Evolutionary conservation across 257 asterid species (phyloP).

Genomic region (Scutellaria baicalensis): DNA sequence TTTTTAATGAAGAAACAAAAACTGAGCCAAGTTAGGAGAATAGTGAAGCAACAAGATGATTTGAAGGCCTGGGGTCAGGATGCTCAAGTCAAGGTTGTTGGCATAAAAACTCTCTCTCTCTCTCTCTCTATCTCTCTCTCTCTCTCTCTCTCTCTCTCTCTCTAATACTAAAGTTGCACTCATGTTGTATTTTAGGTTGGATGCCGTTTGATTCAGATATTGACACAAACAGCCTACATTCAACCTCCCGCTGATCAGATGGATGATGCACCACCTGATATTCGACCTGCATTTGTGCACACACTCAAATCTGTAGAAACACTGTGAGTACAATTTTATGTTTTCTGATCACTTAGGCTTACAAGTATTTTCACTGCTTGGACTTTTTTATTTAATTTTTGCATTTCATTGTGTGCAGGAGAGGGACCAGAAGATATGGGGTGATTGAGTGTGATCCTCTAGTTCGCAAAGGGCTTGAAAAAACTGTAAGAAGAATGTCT

Average conservation of each 20-base stretch:
- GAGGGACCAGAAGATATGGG: conserved; percentile 77
- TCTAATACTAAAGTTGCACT: not conserved
- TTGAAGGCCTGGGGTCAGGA: conserved; percentile 86
- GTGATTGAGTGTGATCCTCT: conserved; percentile 94
- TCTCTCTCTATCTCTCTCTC: not conserved
- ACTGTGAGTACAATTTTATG: conserved; percentile 40
- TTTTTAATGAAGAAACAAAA: conserved; percentile 74
- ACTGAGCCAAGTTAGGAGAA: conserved; percentile 52
- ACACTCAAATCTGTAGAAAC: conserved; percentile 64
- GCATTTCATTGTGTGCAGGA: conserved; percentile 28
- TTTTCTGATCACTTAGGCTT: not conserved
- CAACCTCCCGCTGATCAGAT: conserved; percentile 73
- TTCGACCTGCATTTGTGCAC: conserved; percentile 92
- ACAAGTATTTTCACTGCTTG: conserved; percentile 3
- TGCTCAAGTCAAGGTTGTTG: conserved; percentile 68
- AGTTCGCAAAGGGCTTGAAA: conserved; percentile 88
- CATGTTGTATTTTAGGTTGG: conserved; percentile 56
- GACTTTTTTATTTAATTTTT: not conserved
- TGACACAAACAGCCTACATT: conserved; percentile 77
- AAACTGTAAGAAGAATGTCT: conserved; percentile 51
- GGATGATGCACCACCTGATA: conserved; percentile 73
- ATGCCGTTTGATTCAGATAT: conserved; percentile 76
- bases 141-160: not conserved
- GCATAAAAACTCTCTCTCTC: not conserved
- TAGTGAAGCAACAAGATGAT: conserved; percentile 62